These are phyloP conservation scores for Rhizopogon sp. DNA, from an alignment of 768 basidiomycete species.

Conservation along the genomic window DNA sequence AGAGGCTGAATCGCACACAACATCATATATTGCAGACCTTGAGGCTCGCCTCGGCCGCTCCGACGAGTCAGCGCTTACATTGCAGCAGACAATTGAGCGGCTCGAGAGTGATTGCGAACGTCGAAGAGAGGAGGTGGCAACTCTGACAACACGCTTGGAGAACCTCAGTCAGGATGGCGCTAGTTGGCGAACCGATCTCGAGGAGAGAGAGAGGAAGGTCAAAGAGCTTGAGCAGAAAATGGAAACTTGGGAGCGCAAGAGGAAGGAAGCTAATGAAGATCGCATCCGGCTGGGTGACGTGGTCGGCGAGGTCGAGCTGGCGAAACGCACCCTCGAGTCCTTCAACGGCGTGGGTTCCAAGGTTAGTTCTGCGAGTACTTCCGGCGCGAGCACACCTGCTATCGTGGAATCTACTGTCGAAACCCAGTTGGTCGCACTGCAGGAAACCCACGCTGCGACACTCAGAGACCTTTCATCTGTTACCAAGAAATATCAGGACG, in stretches of 20 bases:
- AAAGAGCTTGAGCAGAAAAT: constrained; percentile 75
- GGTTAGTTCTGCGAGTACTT: constrained; percentile 24
- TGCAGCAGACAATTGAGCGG: constrained; percentile 67
- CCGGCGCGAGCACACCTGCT: constrained; percentile 24
- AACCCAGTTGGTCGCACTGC: constrained; percentile 67
- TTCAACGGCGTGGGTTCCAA: constrained; percentile 23
- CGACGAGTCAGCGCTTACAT: constrained; percentile 67
- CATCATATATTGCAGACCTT: constrained; percentile 80
- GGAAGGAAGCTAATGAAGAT: constrained; percentile 60
- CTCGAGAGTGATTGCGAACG: constrained; percentile 74
- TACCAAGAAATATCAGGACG: constrained; percentile 80
- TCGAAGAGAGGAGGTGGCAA: constrained; percentile 66
- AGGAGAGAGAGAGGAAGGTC: constrained; percentile 74
- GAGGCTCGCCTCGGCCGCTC: constrained; percentile 76
- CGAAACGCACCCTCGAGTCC: constrained; percentile 61
- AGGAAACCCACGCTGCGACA: constrained; percentile 76
- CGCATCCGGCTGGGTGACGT: constrained; percentile 61
- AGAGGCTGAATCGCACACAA: constrained; percentile 67
- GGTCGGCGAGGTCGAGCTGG: constrained; percentile 66
- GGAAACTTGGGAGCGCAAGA: constrained; percentile 72
- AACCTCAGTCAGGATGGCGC: constrained; percentile 68
- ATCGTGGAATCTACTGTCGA: constrained; percentile 39
- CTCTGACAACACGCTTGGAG: constrained; percentile 68
- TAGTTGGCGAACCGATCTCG: constrained; percentile 80
- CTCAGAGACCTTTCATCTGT: constrained; percentile 75